These are phyloP conservation scores for Lonicera japonica DNA, from an alignment of 129 eudicot species.

Conservation along the genomic window DNA sequence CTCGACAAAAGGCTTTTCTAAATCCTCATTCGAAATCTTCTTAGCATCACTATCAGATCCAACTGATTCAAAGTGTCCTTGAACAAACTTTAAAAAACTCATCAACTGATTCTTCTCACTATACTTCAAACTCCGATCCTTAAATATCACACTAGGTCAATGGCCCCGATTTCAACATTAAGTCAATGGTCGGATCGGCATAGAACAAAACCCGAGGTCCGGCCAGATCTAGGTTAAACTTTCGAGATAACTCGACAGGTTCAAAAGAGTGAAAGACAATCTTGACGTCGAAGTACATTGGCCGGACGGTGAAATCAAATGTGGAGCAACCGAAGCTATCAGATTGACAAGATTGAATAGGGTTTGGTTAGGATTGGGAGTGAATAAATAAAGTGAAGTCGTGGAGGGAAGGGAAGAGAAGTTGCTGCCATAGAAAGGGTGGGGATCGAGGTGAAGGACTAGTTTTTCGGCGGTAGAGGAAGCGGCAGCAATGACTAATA, in stretches of 20 bases:
- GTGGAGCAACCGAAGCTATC: slow-evolving; percentile 15
- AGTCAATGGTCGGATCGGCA: slow-evolving; percentile 57
- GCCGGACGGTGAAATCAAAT: slow-evolving; percentile 33
- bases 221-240: slow-evolving; percentile 48
- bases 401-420: slow-evolving; percentile 67
- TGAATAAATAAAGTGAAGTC: slow-evolving; percentile 51
- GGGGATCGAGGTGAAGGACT: slow-evolving; percentile 83
- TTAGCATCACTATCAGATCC: slow-evolving; percentile 19
- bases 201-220: slow-evolving; percentile 91
- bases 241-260: slow-evolving; percentile 29
- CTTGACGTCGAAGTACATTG: slow-evolving; percentile 48
- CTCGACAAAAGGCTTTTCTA: slow-evolving; percentile 62
- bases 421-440: slow-evolving; percentile 77
- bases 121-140: slow-evolving; percentile 39
- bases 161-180: slow-evolving; percentile 58
- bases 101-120: slow-evolving; percentile 78
- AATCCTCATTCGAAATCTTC: no score
- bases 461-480: slow-evolving; percentile 73
- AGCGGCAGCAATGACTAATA: slow-evolving; percentile 75
- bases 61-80: slow-evolving; percentile 43
- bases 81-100: slow-evolving; percentile 76
- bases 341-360: slow-evolving; percentile 6
- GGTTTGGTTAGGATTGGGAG: slow-evolving; percentile 23
- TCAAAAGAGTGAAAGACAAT: slow-evolving; percentile 22
- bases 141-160: slow-evolving; percentile 71